Evolutionary conservation across 805 yeast species (phyloP), one percentile per base, ranked within the genome.

Genomic region (Yamadazyma tumulicola): DNA sequence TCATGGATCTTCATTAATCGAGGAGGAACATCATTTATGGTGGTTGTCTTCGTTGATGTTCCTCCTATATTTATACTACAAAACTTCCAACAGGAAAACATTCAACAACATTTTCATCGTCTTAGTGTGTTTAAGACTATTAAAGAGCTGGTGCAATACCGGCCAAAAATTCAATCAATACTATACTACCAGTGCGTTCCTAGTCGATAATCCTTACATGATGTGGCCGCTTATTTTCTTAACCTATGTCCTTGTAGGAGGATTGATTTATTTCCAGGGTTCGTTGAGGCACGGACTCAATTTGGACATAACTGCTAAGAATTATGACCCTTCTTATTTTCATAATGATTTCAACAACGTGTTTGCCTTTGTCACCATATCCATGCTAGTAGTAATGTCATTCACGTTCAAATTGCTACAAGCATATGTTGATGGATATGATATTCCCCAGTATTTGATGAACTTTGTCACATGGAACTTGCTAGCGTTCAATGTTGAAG

Each of bases 21-120:
- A 93, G 51, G 98, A 93, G 55, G 98, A 93, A 52, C 95, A 93
- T 52, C 96, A 89, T 52, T 57, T 89, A 12, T 93, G 98, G 98
- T 93, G 95, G 85, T 84, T 55, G 19, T 48, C 60, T 12, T 46
- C 59, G 3, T 34, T 54, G 1, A 30, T 49, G 10, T 40, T 41
- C 21, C 35, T 55, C 12, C 34, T 38, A 29, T 24, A 23, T 31
- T 11, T 38, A 26, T 31, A 35, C 32, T 31, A 36, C 31, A 26
- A 30, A 1, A 29, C 26, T 4, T 17, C 27, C 9, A 32, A 29
- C 7, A 24, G 25, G 14, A 22, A 21, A 9, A 31, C 34, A 8
- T 4, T 31, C 24, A 14, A 34, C 39, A 39, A 16, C 39, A 17
- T 19, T 42, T 14, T 28, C 61, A 15, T 19, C 4, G 16, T 40